Evolutionary conservation across 202 grass and related monocot genomes (phyloP), one percentile per base, ranked within the genome.

Genomic region (Setaria viridis): DNA sequence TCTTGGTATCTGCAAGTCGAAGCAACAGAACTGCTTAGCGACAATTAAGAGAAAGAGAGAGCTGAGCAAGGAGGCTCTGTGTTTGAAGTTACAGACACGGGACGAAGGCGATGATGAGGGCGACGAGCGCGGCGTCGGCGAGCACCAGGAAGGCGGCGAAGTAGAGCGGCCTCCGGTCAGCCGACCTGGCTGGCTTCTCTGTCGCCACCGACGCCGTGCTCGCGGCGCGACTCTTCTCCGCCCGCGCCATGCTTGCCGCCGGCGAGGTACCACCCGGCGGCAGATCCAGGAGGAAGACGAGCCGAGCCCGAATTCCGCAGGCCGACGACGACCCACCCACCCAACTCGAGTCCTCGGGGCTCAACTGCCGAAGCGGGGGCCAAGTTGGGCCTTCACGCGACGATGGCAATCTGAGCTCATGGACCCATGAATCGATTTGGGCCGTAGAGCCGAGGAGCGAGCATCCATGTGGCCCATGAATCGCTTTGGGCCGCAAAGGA

Each of bases 1-100:
- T 96, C 93, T 99, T 96, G 45, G 93, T 99, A 88, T 99, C 96
- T 96, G 77, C 85, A 55, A 3, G 54, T 4, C 25, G 73, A 68
- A 89, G 76, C 76, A 86, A 54, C 19, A 45, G 11, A 89, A 74
- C 19, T 11, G 9, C 6, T 29, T 17, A 41, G 76, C 12, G 9
- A 21, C 2, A 57, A 29, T 25, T 42, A 17, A 34, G 43, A 82
- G 6, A 13, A 5, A 42, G 45, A 20, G 55, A 9, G 62, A 19
- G 81, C 49, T 62, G 47, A 3, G 68, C 50, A 78, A 34, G 46
- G 19, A 65, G 30, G 34, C 41, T 30, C 41, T 17, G 30, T 6
- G 1, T 17, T 46, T 4, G 62, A 56, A 65, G 16, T 42, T 35
- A 76, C 91, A 78, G 20, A 99, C 96, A 96, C 13, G 84, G 90